Conservation (phyloP, 495 filamentous ascomycete species). For the Penicillium manginii region DNA sequence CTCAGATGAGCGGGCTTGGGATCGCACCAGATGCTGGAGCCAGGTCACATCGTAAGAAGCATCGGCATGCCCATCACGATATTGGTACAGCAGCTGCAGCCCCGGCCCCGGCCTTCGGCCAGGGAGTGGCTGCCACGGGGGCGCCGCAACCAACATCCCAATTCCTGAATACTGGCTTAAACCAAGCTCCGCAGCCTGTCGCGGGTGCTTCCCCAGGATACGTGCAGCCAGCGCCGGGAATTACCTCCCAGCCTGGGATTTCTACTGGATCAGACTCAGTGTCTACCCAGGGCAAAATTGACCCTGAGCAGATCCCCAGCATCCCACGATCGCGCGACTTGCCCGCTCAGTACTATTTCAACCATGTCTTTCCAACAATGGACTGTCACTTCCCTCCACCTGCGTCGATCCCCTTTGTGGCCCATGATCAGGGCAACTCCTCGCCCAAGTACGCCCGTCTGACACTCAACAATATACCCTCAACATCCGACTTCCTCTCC, state of each 20-base stretch:
- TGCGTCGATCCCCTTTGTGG: slow-evolving; percentile 86
- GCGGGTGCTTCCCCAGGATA: slow-evolving; percentile 50
- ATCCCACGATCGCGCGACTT: slow-evolving; percentile 83
- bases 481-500: slow-evolving; percentile 76
- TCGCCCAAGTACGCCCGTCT: slow-evolving; percentile 93
- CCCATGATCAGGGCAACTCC: slow-evolving; percentile 93
- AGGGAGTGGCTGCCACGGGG: slow-evolving; percentile 57
- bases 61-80: slow-evolving; percentile 88
- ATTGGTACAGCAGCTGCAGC: slow-evolving; percentile 62
- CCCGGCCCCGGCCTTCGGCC: slow-evolving; percentile 65
- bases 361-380: slow-evolving; percentile 90
- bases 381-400: slow-evolving; percentile 89
- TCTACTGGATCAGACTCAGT: slow-evolving; percentile 44
- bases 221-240: slow-evolving; percentile 52
- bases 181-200: slow-evolving; percentile 50
- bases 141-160: slow-evolving; percentile 59
- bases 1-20: slow-evolving; percentile 85
- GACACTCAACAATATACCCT: slow-evolving; percentile 88
- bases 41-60: slow-evolving; percentile 82
- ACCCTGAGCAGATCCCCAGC: slow-evolving; percentile 93
- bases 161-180: slow-evolving; percentile 71
- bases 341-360: slow-evolving; percentile 80
- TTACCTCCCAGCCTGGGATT: slow-evolving; percentile 58
- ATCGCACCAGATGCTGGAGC: slow-evolving; percentile 66
- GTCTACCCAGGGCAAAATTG: slow-evolving; percentile 74